Base-by-base conservation (phyloP, 2,329 filamentous ascomycete species). In the Xylaria sp. region DNA sequence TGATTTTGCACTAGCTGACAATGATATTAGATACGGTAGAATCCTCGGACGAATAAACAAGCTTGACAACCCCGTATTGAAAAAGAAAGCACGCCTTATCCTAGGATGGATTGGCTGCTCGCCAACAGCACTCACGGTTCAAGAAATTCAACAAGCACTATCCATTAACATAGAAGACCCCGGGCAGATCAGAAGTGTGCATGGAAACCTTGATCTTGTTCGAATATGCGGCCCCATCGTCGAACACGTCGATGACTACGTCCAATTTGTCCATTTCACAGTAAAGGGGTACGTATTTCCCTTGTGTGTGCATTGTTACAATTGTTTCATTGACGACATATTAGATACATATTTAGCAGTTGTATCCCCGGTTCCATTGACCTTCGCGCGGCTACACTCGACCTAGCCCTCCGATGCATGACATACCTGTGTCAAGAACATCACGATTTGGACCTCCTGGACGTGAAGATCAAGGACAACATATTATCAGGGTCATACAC, bases 251-350 rank as follows among this genome's bases (percentile, higher is more conserved):
- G 73, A 79, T 69, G 73, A 70, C 3, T 65, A 71, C 25, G 65
- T 77, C 12, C 77, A 78, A 3, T 77, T 80, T 60, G 76, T 79
- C 3, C 78, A 80, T 60, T 80, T 79, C 65, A 80, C 77, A 2
- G 78, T 73, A 18, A 75, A 78, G 59, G 73, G 79, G 75, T 75
- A 60, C 54, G 70, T 64, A 60, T 27, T 35, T 35, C 9, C 23
- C 21, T 29, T 5, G 18, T 42, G 18, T 18, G 18, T 8, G 5
- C 13, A 21, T 16, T 53, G 3, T 32, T 53, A 32, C 16, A 2
- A 32, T 3, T 16, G 2, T 18, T 18, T 53, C 6, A 53, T 8
- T 27, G 4, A 29, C 13, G 13, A 5, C 10, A 18, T 5, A 27
- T 53, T 32, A 53, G 23, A 53, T 27, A 53, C 13, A 32, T 32